Evolutionary conservation across 2,329 filamentous ascomycete species (phyloP), one percentile per base, ranked within the genome.

Genomic region (Pseudomassariella vexata): DNA sequence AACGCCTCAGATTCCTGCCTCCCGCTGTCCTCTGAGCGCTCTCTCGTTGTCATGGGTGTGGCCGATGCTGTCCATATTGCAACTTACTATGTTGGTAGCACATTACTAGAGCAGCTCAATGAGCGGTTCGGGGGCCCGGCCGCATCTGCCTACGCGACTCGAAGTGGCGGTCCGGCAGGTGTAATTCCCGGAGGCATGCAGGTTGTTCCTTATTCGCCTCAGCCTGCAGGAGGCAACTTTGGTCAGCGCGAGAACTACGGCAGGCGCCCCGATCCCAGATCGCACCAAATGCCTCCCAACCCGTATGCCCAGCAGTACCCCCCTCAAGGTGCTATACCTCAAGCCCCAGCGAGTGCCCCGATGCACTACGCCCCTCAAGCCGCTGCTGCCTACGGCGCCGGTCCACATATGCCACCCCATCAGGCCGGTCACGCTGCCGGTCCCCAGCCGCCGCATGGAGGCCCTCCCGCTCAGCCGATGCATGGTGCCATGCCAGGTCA

Each of bases 51-150:
- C 19, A 87, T 96, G 62, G 92, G 92, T 57, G 92, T 98, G 37
- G 92, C 92, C 33, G 92, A 98, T 66, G 90, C 92, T 37, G 90
- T 98, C 29, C 92, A 98, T 64, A 98, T 98, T 60, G 92, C 92
- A 29, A 95, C 92, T 22, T 98, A 96, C 68, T 98, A 98, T 54
- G 89, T 98, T 42, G 90, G 89, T 35, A 94, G 90, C 61, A 98
- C 92, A n/a, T 76, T 98, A 17, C 82, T 94, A 28, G 92, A 98
- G 68, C 92, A 98, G 65, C 73, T 98, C 38, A 95, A 92, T 32
- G 92, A 98, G 59, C 82, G 92, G 24, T 98, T 96, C 48, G 90
- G 92, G 32, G 92, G 92, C 5, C 89, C 92, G 14, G 88, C 88
- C 36, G 90, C 92, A 30, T 98, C 92, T n/a, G 90, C 92, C 19